Evolutionary conservation across 192 early-diverging fungal species (phyloP), one percentile per base, ranked within the genome.

Genomic region (Coemansia sp.): DNA sequence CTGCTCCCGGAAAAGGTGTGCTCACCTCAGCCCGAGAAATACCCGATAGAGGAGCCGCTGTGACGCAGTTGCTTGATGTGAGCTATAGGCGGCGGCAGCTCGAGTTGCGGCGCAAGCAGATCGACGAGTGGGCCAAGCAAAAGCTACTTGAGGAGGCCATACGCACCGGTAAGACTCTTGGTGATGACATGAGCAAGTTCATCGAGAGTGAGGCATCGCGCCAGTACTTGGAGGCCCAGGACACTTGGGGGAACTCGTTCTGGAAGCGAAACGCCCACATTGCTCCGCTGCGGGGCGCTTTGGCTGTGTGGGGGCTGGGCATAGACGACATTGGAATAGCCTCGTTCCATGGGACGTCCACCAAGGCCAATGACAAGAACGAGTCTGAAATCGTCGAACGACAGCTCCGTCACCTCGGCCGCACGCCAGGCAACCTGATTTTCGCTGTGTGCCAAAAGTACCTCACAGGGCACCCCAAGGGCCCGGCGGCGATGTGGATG

Each of bases 401-500:
- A 62, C 95, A 98, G 84, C 78, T 98, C 61, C 84, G 71, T 36
- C 92, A 94, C 78, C 86, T 98, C 24, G 96, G 96, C 22, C 90
- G 96, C 69, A 86, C 90, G 56, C 89, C 85, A 62, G 96, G 96
- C 62, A 91, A 91, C 60, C 83, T 89, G 29, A 71, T 91, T 24
- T 92, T 92, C 12, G 82, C 88, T 29, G 86, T 98, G 69, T 92
- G 91, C 86, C 96, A 98, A 68, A 98, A 98, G 77, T 89, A 92
- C 75, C 86, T 98, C 53, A 98, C 96, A 29, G 96, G 96, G 64
- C 96, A 83, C 56, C 96, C 96, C 45, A 98, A 98, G 90, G 96
- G 92, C 62, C 90, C 96, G 24, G 96, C 96, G 42, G 96, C 93
- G 59, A 92, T 92, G 8, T 98, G 95, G 95, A 96, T 96, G 95